Evolutionary conservation across 129 eudicot genomes (phyloP).

Genomic region (Chrysanthemum makinoi): DNA sequence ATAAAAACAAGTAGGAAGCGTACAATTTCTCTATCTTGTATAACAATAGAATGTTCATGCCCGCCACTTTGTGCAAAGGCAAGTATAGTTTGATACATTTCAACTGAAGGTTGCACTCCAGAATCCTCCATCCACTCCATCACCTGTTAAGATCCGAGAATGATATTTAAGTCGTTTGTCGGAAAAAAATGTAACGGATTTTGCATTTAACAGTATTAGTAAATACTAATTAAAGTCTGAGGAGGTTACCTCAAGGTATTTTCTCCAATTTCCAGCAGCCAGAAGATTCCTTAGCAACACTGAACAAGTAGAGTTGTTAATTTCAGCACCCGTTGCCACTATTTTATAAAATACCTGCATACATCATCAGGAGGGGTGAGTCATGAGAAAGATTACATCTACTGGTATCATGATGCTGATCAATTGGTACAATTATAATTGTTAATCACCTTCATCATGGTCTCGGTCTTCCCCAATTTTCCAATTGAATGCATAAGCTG

Average conservation of each 20-base stretch:
- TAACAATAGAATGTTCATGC: conserved; percentile 47
- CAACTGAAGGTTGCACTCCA: conserved; percentile 56
- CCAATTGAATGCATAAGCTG: conserved; percentile 76
- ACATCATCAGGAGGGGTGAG: conserved; percentile 12
- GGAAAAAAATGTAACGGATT: not conserved
- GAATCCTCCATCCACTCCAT: conserved; percentile 94
- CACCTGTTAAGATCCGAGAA: conserved; percentile 45
- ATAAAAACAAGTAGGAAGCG: conserved; percentile 4
- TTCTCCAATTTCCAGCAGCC: conserved; percentile 91
- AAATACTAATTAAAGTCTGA: conserved; percentile 15
- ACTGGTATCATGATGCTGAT: conserved; percentile 11
- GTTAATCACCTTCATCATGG: conserved; percentile 84
- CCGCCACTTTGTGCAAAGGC: conserved; percentile 60
- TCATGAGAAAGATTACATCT: conserved; percentile 5
- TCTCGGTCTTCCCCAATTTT: conserved; percentile 72
- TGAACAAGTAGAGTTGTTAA: conserved; percentile 61
- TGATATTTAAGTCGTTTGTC: not conserved
- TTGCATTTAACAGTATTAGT: conserved; percentile 2
- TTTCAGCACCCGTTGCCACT: conserved; percentile 67
- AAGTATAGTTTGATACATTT: conserved; percentile 52
- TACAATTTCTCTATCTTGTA: conserved; percentile 70
- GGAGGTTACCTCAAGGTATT: conserved; percentile 76
- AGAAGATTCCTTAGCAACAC: conserved; percentile 74
- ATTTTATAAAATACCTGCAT: conserved; percentile 76
- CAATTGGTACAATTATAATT: not conserved